phyloP scores from a whole-genome alignment of 2,329 filamentous ascomycete species.

The Tetracladium maxilliforme region DNA sequence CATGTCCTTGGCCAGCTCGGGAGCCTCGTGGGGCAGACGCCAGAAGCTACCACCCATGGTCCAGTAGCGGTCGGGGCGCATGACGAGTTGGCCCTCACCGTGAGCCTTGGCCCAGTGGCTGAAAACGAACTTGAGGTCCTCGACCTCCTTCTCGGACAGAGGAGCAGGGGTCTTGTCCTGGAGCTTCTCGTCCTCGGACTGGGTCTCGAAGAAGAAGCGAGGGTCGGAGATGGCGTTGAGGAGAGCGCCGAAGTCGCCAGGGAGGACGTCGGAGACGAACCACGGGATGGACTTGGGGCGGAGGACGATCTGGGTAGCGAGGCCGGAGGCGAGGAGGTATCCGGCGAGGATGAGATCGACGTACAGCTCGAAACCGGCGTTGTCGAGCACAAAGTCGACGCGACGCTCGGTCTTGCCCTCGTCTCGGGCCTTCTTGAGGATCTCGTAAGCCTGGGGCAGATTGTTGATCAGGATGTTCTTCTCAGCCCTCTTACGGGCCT shows the following conservation, averaged over 20 bases:
- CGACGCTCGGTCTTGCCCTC: constrained; percentile 53
- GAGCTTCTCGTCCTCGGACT: constrained; percentile 49
- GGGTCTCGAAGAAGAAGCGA: constrained; percentile 62
- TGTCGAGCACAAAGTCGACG: constrained; percentile 92
- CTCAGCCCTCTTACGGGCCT: constrained; percentile 74
- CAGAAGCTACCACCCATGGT: constrained; percentile 79
- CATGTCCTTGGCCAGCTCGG: constrained; percentile 59
- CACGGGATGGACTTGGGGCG: constrained; percentile 93
- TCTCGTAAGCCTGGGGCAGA: constrained; percentile 54
- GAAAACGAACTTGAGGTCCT: constrained; percentile 64
- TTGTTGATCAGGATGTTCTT: constrained; percentile 90
- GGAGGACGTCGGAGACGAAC: constrained; percentile 94
- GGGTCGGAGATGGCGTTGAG: constrained; percentile 69
- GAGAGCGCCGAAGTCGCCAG: constrained; percentile 70
- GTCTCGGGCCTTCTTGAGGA: constrained; percentile 49
- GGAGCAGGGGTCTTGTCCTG: constrained; percentile 41
- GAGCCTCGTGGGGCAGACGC: constrained; percentile 59
- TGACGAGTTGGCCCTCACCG: constrained; percentile 65
- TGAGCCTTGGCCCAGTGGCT: constrained; percentile 68
- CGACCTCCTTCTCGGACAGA: constrained; percentile 51
- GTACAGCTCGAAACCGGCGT: constrained; percentile 93
- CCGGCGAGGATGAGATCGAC: constrained; percentile 88
- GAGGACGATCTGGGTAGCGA: constrained; percentile 77
- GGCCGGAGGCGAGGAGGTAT: constrained; percentile 69
- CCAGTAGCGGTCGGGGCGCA: constrained; percentile 86